Base-by-base conservation (phyloP, 305 asterid species). In the Fraxinus velutina region DNA sequence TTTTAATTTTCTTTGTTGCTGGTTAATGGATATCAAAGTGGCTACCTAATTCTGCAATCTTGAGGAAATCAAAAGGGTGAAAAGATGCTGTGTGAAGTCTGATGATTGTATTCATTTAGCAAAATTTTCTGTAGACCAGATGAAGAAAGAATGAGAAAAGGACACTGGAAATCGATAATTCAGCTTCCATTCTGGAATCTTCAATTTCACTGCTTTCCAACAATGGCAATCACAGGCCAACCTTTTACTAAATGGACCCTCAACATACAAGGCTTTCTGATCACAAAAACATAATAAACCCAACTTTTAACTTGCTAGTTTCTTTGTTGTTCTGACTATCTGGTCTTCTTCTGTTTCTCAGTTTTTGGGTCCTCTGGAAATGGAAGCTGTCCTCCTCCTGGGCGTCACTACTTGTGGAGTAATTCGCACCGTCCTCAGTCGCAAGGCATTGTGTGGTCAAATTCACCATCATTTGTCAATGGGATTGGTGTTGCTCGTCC, bases 341-440 rank as follows among this genome's bases (percentile, higher is more conserved):
- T 78, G 78, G 73, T 64, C 78, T 7, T 76, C 78, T 80, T 82
- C 62, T 66, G 77, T 81, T 78, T 75, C 84, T 64, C 94, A 95
- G 99, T 79, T 84, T 93, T 90, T 85, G 94, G 92, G 79, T 85
- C 93, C 81, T 80, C 92, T 70, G 98, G 93, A 82, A 92, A 91
- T 85, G 97, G 94, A 74, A 92, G 92, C 84, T 90, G 97, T 77
- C 97, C 94, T 2, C 89, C 95, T 77, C 93, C 97, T 50, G 97
- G 97, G 78, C 95, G 89, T 74, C 97, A 90, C 82, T 93, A 93
- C 87, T 87, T 91, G 89, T 95, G 97, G 98, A 96, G 90, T 84
- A 91, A 90, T 80, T 84, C 95, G 0, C 97, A 85, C 80, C 93
- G 88, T 80, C 89, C 91, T 22, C 99, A 85, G 82, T 89, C 97